Base-by-base conservation (phyloP, 805 yeast genomes). In the Starmerella scarabaei region DNA sequence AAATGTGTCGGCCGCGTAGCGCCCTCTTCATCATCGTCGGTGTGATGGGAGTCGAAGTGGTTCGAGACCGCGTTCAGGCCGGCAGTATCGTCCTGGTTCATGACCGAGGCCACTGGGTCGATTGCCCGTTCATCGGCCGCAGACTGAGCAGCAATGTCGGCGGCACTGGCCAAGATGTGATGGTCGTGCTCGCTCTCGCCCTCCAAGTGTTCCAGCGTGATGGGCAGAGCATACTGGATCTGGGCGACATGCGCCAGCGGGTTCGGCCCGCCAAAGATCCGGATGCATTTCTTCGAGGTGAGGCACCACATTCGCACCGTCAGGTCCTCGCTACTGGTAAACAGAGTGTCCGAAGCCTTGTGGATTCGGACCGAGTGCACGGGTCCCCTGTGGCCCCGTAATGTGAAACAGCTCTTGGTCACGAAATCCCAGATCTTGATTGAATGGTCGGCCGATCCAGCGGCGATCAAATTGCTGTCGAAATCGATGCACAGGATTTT, bases 361-460 rank as follows among this genome's bases (percentile, higher is more conserved):
- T 86, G 94, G 40, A 86, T 74, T 62, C 81, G 81, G 38, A 91
- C 97, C 45, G 81, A 74, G 49, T 83, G 85, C 16, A 91, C 95
- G 76, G 93, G 78, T 51, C 82, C 96, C 0, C 80, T 71, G 58
- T 91, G 98, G 5, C 98, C 98, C 31, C 95, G 68, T 43, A 91
- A 66, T 0, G 97, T 85, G 60, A 80, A 83, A 56, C 96, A 91
- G 1, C 93, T 81, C 61, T 94, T 69, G 5, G 85, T 75, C 56
- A 82, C 94, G 34, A 91, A 94, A 58, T 91, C 93, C 98, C 98
- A 91, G 12, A 91, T 86, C 59, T 85, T 84, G 40, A 91, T 80
- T 0, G 94, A 84, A 47, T 73, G 71, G 62, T 91, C 98, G 0
- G 94, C 94, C 27, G 93, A 77, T 0, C 97, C 98, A 8, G 91